Evolutionary conservation across 148 eudicot genomes (phyloP).

Genomic region (Fallopia convolvulus): DNA sequence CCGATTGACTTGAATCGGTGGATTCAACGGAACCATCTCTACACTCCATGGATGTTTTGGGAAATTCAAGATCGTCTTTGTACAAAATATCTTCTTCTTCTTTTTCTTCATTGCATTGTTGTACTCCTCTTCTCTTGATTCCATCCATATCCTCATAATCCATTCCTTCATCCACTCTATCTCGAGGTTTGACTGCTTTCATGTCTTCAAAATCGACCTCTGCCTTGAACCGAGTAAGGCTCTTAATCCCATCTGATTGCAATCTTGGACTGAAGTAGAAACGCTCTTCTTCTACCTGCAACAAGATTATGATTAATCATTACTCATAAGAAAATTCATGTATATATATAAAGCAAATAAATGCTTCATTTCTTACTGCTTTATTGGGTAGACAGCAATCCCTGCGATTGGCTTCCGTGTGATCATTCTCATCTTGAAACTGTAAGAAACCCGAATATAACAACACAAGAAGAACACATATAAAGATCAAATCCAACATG

Average conservation of each 20-base stretch:
- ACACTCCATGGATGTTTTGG: slow-evolving; percentile 28
- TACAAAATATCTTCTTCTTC: neutral
- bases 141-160: slow-evolving; percentile 8
- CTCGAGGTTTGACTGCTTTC: neutral
- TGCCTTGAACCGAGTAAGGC: slow-evolving; percentile 10
- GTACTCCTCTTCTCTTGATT: slow-evolving; percentile 10
- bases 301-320: neutral
- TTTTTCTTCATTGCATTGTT: neutral
- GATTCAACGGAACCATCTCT: slow-evolving; percentile 36
- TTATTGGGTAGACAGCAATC: slow-evolving; percentile 31
- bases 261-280: slow-evolving; percentile 20
- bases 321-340: neutral
- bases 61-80: slow-evolving; percentile 14
- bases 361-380: slow-evolving; percentile 16
- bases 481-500: neutral
- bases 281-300: slow-evolving; percentile 21
- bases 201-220: slow-evolving; percentile 1
- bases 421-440: slow-evolving; percentile 22
- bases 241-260: slow-evolving; percentile 11
- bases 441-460: slow-evolving; percentile 9
- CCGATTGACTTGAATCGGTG: slow-evolving; percentile 21
- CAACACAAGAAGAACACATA: neutral
- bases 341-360: neutral
- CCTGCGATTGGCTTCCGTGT: slow-evolving; percentile 21
- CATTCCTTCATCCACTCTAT: slow-evolving; percentile 15